phyloP scores from a whole-genome alignment of 1,139 yeast genomes.

The Debaryomyces subglobosus region DNA sequence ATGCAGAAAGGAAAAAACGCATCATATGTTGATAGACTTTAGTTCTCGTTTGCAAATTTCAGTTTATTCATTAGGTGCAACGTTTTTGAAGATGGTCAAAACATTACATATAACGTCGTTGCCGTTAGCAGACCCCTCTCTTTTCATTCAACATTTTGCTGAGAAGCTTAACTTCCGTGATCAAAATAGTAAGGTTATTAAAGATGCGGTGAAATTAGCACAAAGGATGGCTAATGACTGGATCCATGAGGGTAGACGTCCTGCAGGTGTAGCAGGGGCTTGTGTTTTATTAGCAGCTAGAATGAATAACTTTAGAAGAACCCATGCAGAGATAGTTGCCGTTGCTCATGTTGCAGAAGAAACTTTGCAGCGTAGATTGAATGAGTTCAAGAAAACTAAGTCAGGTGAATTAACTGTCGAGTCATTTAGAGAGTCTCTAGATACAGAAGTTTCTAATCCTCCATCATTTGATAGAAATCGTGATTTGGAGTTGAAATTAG shows the following conservation, averaged over 20 bases:
- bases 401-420: slow-evolving; percentile 75
- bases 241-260: slow-evolving; percentile 96
- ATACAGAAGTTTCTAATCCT: slow-evolving; percentile 63
- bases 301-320: slow-evolving; percentile 91
- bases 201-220: slow-evolving; percentile 85
- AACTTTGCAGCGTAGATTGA: slow-evolving; percentile 85
- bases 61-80: slow-evolving; percentile 93
- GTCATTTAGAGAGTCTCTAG: slow-evolving; percentile 59
- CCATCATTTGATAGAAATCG: slow-evolving; percentile 74
- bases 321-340: slow-evolving; percentile 92
- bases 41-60: slow-evolving; percentile 87
- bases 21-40: slow-evolving; percentile 94
- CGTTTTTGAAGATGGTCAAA: slow-evolving; percentile 88
- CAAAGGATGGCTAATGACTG: slow-evolving; percentile 93
- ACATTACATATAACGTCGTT: slow-evolving; percentile 71
- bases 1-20: slow-evolving; percentile 87
- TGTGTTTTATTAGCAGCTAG: slow-evolving; percentile 90
- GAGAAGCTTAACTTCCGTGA: slow-evolving; percentile 80
- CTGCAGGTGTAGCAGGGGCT: slow-evolving; percentile 99
- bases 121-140: slow-evolving; percentile 91
- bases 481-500: slow-evolving; percentile 29
- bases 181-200: slow-evolving; percentile 70
- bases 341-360: slow-evolving; percentile 95
- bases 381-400: slow-evolving; percentile 80
- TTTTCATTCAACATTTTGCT: slow-evolving; percentile 92